phyloP scores from a whole-genome alignment of 1,139 yeast genomes.

The Yamadazyma membranifaciens region DNA sequence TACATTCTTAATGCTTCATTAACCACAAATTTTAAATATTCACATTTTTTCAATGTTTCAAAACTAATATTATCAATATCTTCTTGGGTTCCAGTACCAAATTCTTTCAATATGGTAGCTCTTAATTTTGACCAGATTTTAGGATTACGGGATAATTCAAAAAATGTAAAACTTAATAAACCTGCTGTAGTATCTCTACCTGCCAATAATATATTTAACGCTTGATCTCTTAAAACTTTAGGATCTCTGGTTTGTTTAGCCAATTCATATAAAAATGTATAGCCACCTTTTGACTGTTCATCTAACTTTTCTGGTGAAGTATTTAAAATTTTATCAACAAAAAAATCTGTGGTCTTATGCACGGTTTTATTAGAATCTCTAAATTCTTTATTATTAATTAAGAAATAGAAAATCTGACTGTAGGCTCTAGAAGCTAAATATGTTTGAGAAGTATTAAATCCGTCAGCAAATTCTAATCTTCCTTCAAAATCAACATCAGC shows the following conservation, averaged over 20 bases:
- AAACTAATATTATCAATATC: slow-evolving; percentile 34
- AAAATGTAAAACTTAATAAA: slow-evolving; percentile 39
- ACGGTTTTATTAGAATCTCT: slow-evolving; percentile 25
- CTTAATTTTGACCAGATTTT: slow-evolving; percentile 33
- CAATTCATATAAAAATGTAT: slow-evolving; percentile 45
- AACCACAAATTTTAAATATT: slow-evolving; percentile 44
- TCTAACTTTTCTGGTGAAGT: slow-evolving; percentile 32
- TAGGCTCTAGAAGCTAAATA: slow-evolving; percentile 31
- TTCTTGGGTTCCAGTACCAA: slow-evolving; percentile 36
- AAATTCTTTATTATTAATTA: slow-evolving; percentile 31
- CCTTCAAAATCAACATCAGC: slow-evolving; percentile 28
- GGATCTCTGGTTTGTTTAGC: slow-evolving; percentile 46
- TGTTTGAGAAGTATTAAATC: slow-evolving; percentile 31
- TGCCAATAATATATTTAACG: slow-evolving; percentile 44
- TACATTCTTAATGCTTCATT: slow-evolving; percentile 51
- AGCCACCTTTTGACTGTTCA: slow-evolving; percentile 34
- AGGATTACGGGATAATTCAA: slow-evolving; percentile 43
- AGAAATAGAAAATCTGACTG: slow-evolving; percentile 26
- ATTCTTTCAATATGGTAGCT: slow-evolving; percentile 28
- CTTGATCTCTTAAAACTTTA: slow-evolving; percentile 40
- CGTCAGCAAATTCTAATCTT: slow-evolving; percentile 20
- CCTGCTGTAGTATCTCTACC: slow-evolving; percentile 52
- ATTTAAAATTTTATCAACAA: slow-evolving; percentile 25
- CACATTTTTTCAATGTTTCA: slow-evolving; percentile 49
- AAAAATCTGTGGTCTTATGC: slow-evolving; percentile 33